Percentiles rank a stretch among this genome's conserved stretches.
These are phyloP conservation scores for Aspergillus quadrilineatus DNA, from an alignment of 2,329 filamentous ascomycete species.

Conservation along the genomic window DNA sequence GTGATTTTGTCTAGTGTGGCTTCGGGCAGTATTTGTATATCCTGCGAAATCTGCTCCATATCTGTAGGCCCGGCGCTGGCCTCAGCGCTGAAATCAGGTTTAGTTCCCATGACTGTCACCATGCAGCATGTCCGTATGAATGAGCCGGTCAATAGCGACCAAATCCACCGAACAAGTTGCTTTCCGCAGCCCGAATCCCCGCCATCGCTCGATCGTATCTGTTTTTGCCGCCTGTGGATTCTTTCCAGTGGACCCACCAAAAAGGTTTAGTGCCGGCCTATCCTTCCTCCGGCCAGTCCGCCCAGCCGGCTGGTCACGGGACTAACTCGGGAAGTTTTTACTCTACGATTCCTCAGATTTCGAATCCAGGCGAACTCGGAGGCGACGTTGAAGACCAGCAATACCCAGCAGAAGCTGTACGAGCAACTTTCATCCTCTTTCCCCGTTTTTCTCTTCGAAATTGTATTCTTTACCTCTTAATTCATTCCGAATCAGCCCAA, in stretches of 20 bases:
- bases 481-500: slow-evolving; percentile 27
- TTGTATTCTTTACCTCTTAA: slow-evolving; percentile 24
- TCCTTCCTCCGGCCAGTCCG: slow-evolving; percentile 20
- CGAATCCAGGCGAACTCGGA: slow-evolving; percentile 8
- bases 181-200: slow-evolving; percentile 23
- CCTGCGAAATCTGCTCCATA: slow-evolving; percentile 35
- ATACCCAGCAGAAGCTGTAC: not conserved
- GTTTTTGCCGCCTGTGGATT: slow-evolving; percentile 29
- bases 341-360: slow-evolving; percentile 25
- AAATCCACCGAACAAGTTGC: slow-evolving; percentile 17
- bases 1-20: slow-evolving; percentile 34
- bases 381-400: slow-evolving; percentile 7
- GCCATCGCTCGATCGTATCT: slow-evolving; percentile 27
- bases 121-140: slow-evolving; percentile 18
- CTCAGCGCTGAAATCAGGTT: slow-evolving; percentile 16
- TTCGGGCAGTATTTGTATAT: slow-evolving; percentile 37
- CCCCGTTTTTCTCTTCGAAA: slow-evolving; percentile 16
- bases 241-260: slow-evolving; percentile 27
- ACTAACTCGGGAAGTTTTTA: slow-evolving; percentile 39
- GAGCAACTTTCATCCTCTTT: not conserved
- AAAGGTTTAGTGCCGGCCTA: slow-evolving; percentile 27
- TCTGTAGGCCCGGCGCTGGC: slow-evolving; percentile 17
- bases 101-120: slow-evolving; percentile 23
- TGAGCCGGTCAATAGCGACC: slow-evolving; percentile 5
- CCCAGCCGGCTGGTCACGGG: slow-evolving; percentile 30